phyloP scores from a whole-genome alignment of 371 early-diverging fungal genomes.

The Conidiobolus incongruus region DNA sequence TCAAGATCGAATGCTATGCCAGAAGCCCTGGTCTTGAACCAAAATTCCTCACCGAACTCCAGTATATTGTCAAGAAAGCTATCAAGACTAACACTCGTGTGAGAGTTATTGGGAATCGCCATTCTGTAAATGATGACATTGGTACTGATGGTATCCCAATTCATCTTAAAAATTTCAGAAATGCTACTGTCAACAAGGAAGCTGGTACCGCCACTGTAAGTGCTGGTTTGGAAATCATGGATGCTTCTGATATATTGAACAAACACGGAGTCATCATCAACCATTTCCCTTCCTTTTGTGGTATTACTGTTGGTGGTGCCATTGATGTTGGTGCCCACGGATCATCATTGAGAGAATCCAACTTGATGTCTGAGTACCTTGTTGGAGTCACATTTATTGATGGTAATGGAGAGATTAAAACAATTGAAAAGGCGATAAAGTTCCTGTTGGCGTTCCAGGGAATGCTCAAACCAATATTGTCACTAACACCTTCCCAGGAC shows the following conservation, averaged over 20 bases:
- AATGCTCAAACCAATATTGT: not conserved
- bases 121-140: not conserved
- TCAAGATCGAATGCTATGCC: too few relatives aligned
- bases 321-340: not conserved
- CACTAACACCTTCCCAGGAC: not conserved
- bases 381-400: not conserved
- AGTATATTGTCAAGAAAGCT: not conserved
- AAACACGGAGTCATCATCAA: not conserved
- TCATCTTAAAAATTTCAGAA: not conserved
- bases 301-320: not conserved
- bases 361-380: not conserved
- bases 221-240: not conserved
- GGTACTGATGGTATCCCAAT: not conserved
- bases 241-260: not conserved
- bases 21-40: too few relatives aligned
- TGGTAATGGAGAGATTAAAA: not conserved
- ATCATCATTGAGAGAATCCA: not conserved
- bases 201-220: not conserved
- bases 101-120: not conserved
- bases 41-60: not conserved
- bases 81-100: not conserved
- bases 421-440: not conserved
- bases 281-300: not conserved
- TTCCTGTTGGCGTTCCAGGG: not conserved
- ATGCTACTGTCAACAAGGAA: not conserved